Evolutionary conservation across 2,329 filamentous ascomycete genomes (phyloP).

Genomic region (Trichophyton equinum): DNA sequence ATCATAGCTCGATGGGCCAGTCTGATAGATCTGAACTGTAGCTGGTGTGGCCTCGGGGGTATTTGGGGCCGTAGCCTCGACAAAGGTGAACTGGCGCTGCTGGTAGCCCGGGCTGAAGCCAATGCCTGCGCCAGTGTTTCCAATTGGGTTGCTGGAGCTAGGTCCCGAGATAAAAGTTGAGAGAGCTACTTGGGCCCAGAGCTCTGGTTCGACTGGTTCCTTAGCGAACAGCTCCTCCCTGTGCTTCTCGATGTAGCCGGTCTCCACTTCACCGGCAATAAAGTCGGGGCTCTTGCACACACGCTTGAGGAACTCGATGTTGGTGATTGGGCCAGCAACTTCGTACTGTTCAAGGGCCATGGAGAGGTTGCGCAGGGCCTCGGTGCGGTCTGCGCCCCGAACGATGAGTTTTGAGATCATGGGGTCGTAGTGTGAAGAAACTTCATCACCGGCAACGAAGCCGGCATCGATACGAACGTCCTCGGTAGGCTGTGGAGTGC

Average conservation of each 20-base stretch:
- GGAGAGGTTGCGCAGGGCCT: slow-evolving; percentile 70
- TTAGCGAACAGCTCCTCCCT: slow-evolving; percentile 62
- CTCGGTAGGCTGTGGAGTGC: slow-evolving; percentile 54
- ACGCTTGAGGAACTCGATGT: slow-evolving; percentile 90
- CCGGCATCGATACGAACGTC: slow-evolving; percentile 87
- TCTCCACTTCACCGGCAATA: slow-evolving; percentile 78
- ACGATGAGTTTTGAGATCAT: slow-evolving; percentile 99
- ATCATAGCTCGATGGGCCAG: slow-evolving; percentile 36
- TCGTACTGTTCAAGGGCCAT: slow-evolving; percentile 78
- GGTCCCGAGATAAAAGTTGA: slow-evolving; percentile 49
- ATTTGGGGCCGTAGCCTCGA: slow-evolving; percentile 35
- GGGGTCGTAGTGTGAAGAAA: slow-evolving; percentile 90
- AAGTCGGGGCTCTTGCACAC: slow-evolving; percentile 74
- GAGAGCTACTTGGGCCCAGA: slow-evolving; percentile 76
- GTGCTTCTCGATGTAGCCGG: slow-evolving; percentile 90
- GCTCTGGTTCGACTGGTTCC: slow-evolving; percentile 51
- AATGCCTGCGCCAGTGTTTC: slow-evolving; percentile 25
- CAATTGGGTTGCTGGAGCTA: slow-evolving; percentile 19
- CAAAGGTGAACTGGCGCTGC: slow-evolving; percentile 48
- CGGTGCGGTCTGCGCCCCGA: slow-evolving; percentile 61
- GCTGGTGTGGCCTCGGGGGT: slow-evolving; percentile 28
- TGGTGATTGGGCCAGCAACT: slow-evolving; percentile 82
- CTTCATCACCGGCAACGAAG: slow-evolving; percentile 79
- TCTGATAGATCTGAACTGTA: slow-evolving; percentile 41
- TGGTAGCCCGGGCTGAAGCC: slow-evolving; percentile 54